phyloP scores from a whole-genome alignment of 495 filamentous ascomycete genomes.

The Apodospora peruviana region DNA sequence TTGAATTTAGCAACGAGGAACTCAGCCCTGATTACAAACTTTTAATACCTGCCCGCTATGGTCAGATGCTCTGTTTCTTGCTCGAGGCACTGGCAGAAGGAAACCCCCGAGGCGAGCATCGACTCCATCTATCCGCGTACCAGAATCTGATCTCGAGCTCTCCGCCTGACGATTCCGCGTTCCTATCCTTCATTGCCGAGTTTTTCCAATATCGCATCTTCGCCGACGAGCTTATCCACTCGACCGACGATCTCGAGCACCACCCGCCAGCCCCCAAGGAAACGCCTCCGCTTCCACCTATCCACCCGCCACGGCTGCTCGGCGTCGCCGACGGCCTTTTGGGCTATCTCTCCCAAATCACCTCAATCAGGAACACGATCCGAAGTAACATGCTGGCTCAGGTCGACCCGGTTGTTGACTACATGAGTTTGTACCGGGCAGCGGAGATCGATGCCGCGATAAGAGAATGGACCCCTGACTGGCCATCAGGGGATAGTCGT shows the following conservation, averaged over 20 bases:
- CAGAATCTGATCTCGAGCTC: conserved; percentile 60
- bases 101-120: conserved; percentile 69
- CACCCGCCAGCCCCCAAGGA: conserved; percentile 50
- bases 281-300: conserved; percentile 62
- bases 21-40: conserved; percentile 36
- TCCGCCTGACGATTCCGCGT: conserved; percentile 56
- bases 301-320: conserved; percentile 70
- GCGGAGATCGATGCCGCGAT: conserved; percentile 74
- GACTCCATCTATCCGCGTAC: conserved; percentile 74
- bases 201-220: conserved; percentile 92
- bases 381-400: conserved; percentile 58
- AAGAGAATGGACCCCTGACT: conserved; percentile 67
- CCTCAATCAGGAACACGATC: conserved; percentile 70
- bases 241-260: conserved; percentile 49
- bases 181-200: conserved; percentile 78
- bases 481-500: conserved; percentile 64
- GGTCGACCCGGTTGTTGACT: conserved; percentile 68
- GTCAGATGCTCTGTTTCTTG: conserved; percentile 72
- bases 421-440: conserved; percentile 65
- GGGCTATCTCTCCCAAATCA: conserved; percentile 73
- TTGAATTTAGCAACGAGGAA: conserved; percentile 32
- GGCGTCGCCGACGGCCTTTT: conserved; percentile 88
- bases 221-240: conserved; percentile 70
- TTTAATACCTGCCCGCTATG: conserved; percentile 62
- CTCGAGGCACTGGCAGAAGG: conserved; percentile 77